Percentiles rank a stretch among this genome's conserved stretches.
Conservation (phyloP, 805 yeast genomes). For the Yarrowia sp. region DNA sequence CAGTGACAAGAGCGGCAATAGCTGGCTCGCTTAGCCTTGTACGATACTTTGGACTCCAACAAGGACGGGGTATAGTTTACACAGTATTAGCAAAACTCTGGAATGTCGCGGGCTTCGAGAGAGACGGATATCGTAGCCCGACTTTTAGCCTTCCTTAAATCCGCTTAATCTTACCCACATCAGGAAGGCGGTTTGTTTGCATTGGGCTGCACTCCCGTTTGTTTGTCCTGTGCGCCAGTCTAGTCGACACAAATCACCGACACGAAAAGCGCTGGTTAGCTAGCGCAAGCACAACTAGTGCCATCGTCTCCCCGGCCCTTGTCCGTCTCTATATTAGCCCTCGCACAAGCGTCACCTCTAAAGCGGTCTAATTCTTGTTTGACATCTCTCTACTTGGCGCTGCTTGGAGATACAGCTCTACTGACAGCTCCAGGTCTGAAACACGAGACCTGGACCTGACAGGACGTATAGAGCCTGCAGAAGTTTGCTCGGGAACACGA, state of each 20-base stretch:
- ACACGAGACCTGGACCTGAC: background rate
- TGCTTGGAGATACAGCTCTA: no score
- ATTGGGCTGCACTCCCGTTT: no score
- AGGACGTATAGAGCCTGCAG: background rate
- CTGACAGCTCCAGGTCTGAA: background rate
- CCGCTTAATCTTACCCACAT: background rate
- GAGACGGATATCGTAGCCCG: background rate
- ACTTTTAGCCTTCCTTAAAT: background rate
- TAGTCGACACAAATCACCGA: background rate
- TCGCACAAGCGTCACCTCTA: background rate
- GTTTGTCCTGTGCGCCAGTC: background rate
- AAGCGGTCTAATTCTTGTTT: background rate
- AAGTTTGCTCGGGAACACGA: slow-evolving; percentile 8
- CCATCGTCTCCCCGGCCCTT: background rate
- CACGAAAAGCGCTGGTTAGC: background rate
- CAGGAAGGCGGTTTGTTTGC: background rate
- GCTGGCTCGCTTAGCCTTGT: no score
- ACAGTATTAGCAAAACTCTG: background rate
- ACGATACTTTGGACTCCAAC: background rate
- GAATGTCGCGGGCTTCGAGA: background rate
- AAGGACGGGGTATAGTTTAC: background rate
- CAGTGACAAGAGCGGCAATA: background rate
- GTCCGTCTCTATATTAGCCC: background rate
- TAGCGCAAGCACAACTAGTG: background rate
- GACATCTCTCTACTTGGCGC: no score